Base-by-base conservation (phyloP, 768 basidiomycete genomes). In the Naganishia onofrii region DNA sequence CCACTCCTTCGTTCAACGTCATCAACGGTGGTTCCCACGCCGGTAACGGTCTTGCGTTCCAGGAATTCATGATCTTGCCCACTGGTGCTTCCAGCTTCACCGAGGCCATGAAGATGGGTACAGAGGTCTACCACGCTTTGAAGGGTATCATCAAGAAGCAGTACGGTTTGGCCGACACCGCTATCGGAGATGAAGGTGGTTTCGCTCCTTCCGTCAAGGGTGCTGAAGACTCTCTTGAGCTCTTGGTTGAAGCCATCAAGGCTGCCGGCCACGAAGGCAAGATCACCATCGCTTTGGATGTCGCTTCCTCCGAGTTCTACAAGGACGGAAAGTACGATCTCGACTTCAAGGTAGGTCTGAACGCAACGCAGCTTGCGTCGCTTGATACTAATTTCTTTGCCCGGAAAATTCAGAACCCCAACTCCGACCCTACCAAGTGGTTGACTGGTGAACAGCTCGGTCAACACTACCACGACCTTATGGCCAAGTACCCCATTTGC, bases 21-120 rank as follows among this genome's bases (percentile, higher is more conserved):
- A 99, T 99, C 86, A 99, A 99, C 84, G 96, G 96, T 82, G 96
- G 96, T 74, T 97, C 95, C 73, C 96, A 99, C 81, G 96, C 96
- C 70, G 96, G 96, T 63, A 99, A 99, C 87, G 94, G 95, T 84
- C 90, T 99, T 73, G 96, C 96, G 46, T 99, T 98, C 91, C 96
- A 99, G 84, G 96, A 99, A 84, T 99, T 99, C 86, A 98, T 99
- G 96, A 86, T 99, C 76, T 86, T 97, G 73, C 95, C 96, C 72
- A 94, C 93, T 71, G 95, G 94, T 65, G 96, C 96, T 64, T 76
- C 85, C 21, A 86, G 86, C 70, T 99, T 98, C 86, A 88, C 91
- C 36, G 94, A 99, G 85, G 93, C 96, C 69, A 89, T 99, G 89
- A 95, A 97, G 85, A 93, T 95, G 76, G 96, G 96, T 71, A 90